Evolutionary conservation across 805 yeast species (phyloP).

Genomic region (Kodamaea hsintzibuensis): DNA sequence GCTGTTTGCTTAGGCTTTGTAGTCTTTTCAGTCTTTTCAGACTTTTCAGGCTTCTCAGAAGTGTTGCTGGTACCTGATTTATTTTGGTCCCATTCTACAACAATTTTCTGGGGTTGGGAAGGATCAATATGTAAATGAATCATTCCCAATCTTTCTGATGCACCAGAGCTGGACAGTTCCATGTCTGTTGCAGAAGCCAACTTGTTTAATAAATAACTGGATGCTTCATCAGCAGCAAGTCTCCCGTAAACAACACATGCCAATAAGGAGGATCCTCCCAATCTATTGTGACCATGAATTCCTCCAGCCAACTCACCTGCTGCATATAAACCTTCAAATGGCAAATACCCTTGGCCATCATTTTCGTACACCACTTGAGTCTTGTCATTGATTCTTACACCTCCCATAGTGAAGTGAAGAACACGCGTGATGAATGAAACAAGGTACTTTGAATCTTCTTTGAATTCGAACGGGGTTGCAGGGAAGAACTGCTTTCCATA

Average conservation of each 20-base stretch:
- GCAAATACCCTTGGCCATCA: constrained; percentile 20
- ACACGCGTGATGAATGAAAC: constrained; percentile 58
- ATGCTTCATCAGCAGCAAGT: constrained; percentile 44
- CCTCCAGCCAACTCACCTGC: constrained; percentile 51
- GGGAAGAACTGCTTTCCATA: constrained; percentile 53
- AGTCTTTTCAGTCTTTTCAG: background rate
- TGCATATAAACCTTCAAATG: constrained; percentile 41
- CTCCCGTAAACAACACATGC: constrained; percentile 49
- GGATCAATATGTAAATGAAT: constrained; percentile 49
- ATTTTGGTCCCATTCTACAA: constrained; percentile 31
- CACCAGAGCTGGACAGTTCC: constrained; percentile 17
- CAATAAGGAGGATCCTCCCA: constrained; percentile 45
- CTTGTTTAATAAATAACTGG: constrained; percentile 30
- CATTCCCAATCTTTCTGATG: constrained; percentile 40
- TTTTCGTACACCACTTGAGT: constrained; percentile 38
- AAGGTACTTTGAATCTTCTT: constrained; percentile 39
- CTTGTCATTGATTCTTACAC: constrained; percentile 53
- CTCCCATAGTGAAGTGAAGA: constrained; percentile 72
- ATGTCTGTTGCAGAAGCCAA: constrained; percentile 17
- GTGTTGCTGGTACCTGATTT: background rate
- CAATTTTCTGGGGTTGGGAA: constrained; percentile 28
- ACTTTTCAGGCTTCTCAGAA: background rate
- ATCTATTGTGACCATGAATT: constrained; percentile 45
- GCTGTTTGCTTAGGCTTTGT: constrained; percentile 1
- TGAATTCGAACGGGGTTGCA: constrained; percentile 43